Evolutionary conservation across 768 basidiomycete genomes (phyloP).

Genomic region (Russula olivacea): DNA sequence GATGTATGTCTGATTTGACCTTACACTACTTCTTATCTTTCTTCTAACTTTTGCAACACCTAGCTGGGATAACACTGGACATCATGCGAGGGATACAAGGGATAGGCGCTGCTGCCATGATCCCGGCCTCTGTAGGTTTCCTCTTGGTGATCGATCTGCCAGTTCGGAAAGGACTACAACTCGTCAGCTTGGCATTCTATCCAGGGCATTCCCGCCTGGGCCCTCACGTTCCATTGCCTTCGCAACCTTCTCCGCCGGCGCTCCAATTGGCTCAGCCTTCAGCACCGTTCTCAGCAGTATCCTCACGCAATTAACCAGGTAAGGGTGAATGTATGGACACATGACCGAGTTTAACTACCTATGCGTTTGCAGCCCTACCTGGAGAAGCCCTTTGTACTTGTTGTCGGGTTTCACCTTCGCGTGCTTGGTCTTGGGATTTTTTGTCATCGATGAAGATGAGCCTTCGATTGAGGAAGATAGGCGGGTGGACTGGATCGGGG

Average conservation of each 20-base stretch:
- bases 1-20: conserved; percentile 34
- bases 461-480: conserved; percentile 31
- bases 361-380: conserved; percentile 35
- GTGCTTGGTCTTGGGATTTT: conserved; percentile 45
- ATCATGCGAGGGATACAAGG: conserved; percentile 76
- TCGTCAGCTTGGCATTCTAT: conserved; percentile 70
- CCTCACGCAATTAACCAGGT: conserved; percentile 39
- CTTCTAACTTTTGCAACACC: not conserved
- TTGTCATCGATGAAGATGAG: conserved; percentile 58
- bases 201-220: conserved; percentile 67
- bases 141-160: conserved; percentile 1
- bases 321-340: not conserved
- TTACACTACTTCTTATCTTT: not conserved
- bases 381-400: conserved; percentile 65
- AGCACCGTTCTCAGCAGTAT: conserved; percentile 69
- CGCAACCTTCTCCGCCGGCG: conserved; percentile 78
- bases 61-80: conserved; percentile 56
- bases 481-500: conserved; percentile 75
- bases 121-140: conserved; percentile 59
- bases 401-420: conserved; percentile 50
- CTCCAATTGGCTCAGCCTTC: conserved; percentile 70
- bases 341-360: not conserved
- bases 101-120: conserved; percentile 67
- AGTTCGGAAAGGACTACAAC: not conserved
- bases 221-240: conserved; percentile 69